Percentiles rank a stretch among this genome's conserved stretches.
Conservation (phyloP, 371 early-diverging fungal species). For the Rhizopus arrhizus region DNA sequence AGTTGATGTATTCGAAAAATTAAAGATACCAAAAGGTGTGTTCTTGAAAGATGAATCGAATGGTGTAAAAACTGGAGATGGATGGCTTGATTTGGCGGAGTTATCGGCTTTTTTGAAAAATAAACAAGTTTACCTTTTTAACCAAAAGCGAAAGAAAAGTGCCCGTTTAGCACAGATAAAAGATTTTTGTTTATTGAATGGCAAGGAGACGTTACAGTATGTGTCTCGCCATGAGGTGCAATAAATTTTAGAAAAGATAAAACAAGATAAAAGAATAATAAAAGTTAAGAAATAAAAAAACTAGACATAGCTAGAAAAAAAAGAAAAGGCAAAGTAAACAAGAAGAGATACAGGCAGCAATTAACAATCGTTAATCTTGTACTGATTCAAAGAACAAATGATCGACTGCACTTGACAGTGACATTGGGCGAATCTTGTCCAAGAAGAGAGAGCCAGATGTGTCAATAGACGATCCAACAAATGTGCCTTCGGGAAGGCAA, state of each 20-base stretch:
- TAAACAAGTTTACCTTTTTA: no score
- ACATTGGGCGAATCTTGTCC: background rate
- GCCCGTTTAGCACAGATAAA: background rate
- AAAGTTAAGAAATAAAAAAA: background rate
- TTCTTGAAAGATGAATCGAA: no score
- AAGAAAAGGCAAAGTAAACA: background rate
- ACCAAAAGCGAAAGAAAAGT: no score
- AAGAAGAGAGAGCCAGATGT: background rate
- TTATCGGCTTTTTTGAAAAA: no score
- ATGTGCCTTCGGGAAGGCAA: background rate
- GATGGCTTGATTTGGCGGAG: no score
- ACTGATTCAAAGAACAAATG: no score
- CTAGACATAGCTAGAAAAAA: background rate
- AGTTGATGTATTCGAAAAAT: no score
- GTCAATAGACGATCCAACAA: background rate
- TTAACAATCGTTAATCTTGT: no score
- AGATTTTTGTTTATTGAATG: conserved; percentile 6
- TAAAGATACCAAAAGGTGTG: no score
- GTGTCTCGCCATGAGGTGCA: background rate
- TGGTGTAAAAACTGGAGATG: no score
- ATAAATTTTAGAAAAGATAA: background rate
- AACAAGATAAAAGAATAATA: no score
- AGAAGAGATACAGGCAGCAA: background rate
- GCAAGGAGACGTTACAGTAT: conserved; percentile 3
- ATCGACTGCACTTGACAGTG: no score